phyloP scores from a whole-genome alignment of 2,329 filamentous ascomycete species.

The Ramularia endophylla region DNA sequence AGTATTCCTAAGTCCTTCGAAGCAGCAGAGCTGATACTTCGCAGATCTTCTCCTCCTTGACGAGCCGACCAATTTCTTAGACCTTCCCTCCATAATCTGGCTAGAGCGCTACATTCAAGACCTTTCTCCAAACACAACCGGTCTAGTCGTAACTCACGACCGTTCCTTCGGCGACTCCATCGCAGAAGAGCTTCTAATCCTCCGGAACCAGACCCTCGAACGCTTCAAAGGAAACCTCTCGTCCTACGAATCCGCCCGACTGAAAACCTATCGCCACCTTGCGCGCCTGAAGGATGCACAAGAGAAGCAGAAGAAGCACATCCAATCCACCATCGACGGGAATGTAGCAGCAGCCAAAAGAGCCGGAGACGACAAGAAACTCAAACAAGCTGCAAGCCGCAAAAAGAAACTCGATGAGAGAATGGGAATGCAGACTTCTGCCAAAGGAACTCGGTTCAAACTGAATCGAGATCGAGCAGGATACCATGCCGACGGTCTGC shows the following conservation, averaged over 20 bases:
- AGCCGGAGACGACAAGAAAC: slow-evolving; percentile 75
- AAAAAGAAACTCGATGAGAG: slow-evolving; percentile 81
- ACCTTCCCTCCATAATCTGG: slow-evolving; percentile 79
- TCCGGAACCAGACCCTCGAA: slow-evolving; percentile 64
- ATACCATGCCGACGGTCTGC: slow-evolving; percentile 47
- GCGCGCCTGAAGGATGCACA: slow-evolving; percentile 74
- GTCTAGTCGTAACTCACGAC: slow-evolving; percentile 79
- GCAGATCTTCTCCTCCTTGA: slow-evolving; percentile 76
- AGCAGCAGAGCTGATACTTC: too few species aligned
- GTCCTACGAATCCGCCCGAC: slow-evolving; percentile 62
- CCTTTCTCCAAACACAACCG: slow-evolving; percentile 52
- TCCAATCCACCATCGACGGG: slow-evolving; percentile 68
- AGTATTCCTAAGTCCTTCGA: too few species aligned
- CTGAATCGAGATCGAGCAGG: slow-evolving; percentile 67
- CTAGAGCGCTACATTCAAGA: slow-evolving; percentile 65
- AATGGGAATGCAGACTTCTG: slow-evolving; percentile 68
- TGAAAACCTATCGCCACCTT: slow-evolving; percentile 44
- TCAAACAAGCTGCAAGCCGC: slow-evolving; percentile 76
- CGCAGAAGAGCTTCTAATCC: slow-evolving; percentile 67
- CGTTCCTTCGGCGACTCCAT: slow-evolving; percentile 72
- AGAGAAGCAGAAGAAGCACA: slow-evolving; percentile 72
- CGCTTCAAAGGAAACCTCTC: slow-evolving; percentile 71
- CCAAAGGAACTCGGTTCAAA: slow-evolving; percentile 71
- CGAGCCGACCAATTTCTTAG: slow-evolving; percentile 82
- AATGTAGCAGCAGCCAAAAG: slow-evolving; percentile 71